These are phyloP conservation scores for Metarhizium album DNA, from an alignment of 2,329 filamentous ascomycete species.

Conservation along the genomic window DNA sequence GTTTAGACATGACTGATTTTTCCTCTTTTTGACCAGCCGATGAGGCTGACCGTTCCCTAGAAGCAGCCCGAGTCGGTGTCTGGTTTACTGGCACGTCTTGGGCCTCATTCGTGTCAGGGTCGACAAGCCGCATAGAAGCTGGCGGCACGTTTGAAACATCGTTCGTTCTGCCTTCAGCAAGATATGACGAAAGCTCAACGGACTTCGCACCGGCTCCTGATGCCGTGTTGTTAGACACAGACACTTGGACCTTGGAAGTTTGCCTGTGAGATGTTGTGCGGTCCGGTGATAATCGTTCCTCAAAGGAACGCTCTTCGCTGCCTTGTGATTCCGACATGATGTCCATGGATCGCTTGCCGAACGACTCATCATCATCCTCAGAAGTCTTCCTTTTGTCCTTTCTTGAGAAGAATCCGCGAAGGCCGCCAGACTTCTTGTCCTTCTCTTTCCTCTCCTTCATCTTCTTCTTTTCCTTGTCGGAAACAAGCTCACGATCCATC, in stretches of 20 bases:
- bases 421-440: constrained; percentile 45
- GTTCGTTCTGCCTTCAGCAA: constrained; percentile 35
- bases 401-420: constrained; percentile 52
- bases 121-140: constrained; percentile 48
- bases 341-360: constrained; percentile 54
- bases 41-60: constrained; percentile 22
- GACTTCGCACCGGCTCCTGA: constrained; percentile 19
- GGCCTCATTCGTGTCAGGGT: constrained; percentile 36
- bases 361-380: constrained; percentile 49
- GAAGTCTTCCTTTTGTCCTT: constrained; percentile 48
- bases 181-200: constrained; percentile 31
- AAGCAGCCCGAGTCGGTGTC: constrained; percentile 14
- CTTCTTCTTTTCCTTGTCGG: constrained; percentile 66
- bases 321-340: constrained; percentile 31
- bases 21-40: constrained; percentile 27
- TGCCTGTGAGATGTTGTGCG: constrained; percentile 37
- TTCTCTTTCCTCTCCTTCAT: constrained; percentile 64
- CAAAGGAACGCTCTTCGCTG: constrained; percentile 30
- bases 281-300: constrained; percentile 34
- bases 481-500: constrained; percentile 38
- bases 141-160: constrained; percentile 46
- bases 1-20: constrained; percentile 17
- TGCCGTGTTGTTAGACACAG: constrained; percentile 34
- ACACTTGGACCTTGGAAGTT: constrained; percentile 62
- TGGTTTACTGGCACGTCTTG: constrained; percentile 24